phyloP scores from a whole-genome alignment of 2,329 filamentous ascomycete genomes.

The Neurospora crassa region DNA sequence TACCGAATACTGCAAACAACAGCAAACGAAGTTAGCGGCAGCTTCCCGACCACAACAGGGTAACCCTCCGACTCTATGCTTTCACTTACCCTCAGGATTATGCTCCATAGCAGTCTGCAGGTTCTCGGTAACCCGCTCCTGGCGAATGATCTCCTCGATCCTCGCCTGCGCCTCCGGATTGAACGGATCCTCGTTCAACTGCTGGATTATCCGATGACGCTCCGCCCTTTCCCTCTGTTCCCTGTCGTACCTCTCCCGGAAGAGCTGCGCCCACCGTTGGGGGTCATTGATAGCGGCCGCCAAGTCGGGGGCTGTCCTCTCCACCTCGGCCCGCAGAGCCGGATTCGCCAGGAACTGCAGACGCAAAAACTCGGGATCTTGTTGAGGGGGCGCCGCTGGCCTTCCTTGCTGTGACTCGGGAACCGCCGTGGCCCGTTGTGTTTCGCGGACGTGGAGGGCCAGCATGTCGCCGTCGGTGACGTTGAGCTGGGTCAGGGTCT shows the following conservation, averaged over 20 bases:
- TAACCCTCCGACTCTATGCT: not conserved
- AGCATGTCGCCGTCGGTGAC: slow-evolving; percentile 90
- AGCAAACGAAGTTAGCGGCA: slow-evolving; percentile 3
- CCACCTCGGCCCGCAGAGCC: slow-evolving; percentile 58
- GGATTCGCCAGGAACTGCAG: slow-evolving; percentile 76
- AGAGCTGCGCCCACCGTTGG: slow-evolving; percentile 64
- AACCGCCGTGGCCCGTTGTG: slow-evolving; percentile 37
- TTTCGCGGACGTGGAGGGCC: slow-evolving; percentile 66
- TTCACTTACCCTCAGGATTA: slow-evolving; percentile 79
- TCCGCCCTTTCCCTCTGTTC: slow-evolving; percentile 65
- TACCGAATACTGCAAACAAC: slow-evolving; percentile 63
- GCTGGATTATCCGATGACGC: slow-evolving; percentile 72
- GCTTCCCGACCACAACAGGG: not conserved
- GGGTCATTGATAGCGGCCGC: slow-evolving; percentile 68
- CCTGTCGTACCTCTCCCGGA: slow-evolving; percentile 55
- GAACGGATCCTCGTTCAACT: slow-evolving; percentile 89
- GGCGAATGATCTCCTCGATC: slow-evolving; percentile 95
- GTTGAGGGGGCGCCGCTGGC: slow-evolving; percentile 15
- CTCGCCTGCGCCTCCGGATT: slow-evolving; percentile 82
- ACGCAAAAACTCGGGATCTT: slow-evolving; percentile 72
- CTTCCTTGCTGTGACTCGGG: slow-evolving; percentile 15
- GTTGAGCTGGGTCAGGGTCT: slow-evolving; percentile 72
- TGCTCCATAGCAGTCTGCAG: slow-evolving; percentile 94
- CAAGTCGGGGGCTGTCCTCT: slow-evolving; percentile 65
- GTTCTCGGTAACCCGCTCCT: slow-evolving; percentile 91